These are phyloP conservation scores for Triglochin maritima DNA, from an alignment of 106 monocot genomes.

Conservation along the genomic window DNA sequence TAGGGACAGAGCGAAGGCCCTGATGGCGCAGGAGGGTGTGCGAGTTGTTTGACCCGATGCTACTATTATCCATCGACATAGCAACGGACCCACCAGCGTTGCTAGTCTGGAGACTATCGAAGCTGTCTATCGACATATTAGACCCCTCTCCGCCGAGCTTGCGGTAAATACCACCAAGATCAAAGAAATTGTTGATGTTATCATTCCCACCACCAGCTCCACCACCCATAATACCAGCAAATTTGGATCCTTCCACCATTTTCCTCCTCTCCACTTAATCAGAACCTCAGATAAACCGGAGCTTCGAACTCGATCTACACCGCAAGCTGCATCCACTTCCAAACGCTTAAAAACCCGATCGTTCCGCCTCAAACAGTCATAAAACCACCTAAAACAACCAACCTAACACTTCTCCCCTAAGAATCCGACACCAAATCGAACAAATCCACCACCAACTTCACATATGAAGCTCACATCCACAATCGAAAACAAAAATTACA, in stretches of 20 bases:
- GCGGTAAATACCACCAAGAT: conserved; percentile 28
- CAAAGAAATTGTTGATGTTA: conserved; percentile 27
- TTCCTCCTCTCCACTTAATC: background rate
- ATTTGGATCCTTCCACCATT: conserved; percentile 30
- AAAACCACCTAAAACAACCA: background rate
- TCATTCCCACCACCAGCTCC: conserved; percentile 8
- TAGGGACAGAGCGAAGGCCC: background rate
- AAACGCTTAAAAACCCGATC: background rate
- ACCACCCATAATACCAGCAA: conserved; percentile 26
- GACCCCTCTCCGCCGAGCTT: conserved; percentile 42
- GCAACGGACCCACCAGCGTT: conserved; percentile 34
- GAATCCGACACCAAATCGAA: no score
- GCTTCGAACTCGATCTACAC: background rate
- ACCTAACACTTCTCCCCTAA: background rate
- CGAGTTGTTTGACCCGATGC: conserved; percentile 50
- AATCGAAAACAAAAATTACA: background rate
- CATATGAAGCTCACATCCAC: background rate
- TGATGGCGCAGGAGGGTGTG: conserved; percentile 27
- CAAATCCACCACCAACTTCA: no score
- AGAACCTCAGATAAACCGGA: background rate
- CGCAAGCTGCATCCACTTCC: background rate
- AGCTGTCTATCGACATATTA: conserved; percentile 66
- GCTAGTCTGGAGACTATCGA: conserved; percentile 24
- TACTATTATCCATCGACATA: conserved; percentile 49
- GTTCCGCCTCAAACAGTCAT: background rate